A percentile compares a stretch with the other conserved stretches of the same genome.
These are phyloP conservation scores for Aspergillus asperescens DNA, from an alignment of 495 filamentous ascomycete species.

Conservation along the genomic window DNA sequence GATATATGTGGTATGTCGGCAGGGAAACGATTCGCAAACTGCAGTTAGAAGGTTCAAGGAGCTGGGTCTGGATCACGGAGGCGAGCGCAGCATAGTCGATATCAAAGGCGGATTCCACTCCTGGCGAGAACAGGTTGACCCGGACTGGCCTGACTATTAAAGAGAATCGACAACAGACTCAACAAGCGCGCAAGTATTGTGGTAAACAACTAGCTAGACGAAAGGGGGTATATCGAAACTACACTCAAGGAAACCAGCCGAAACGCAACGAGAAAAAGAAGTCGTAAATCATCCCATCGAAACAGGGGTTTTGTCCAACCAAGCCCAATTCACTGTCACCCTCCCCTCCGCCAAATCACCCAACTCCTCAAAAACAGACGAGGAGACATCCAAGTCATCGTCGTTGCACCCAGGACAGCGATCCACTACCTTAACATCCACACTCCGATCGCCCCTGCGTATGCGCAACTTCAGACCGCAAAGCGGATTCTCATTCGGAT, in stretches of 20 bases:
- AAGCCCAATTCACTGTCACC: constrained; percentile 62
- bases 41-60: constrained; percentile 67
- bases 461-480: constrained; percentile 59
- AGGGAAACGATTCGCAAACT: constrained; percentile 86
- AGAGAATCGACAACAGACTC: not conserved
- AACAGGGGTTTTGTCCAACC: constrained; percentile 43
- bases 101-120: constrained; percentile 74
- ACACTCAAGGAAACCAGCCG: not conserved
- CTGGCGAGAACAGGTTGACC: constrained; percentile 78
- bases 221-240: constrained; percentile 9
- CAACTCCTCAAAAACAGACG: constrained; percentile 54
- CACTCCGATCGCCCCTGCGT: constrained; percentile 41
- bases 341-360: constrained; percentile 52
- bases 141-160: constrained; percentile 60
- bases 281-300: constrained; percentile 8
- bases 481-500: constrained; percentile 66
- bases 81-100: constrained; percentile 62
- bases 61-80: constrained; percentile 51
- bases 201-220: not conserved
- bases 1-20: constrained; percentile 76
- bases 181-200: not conserved
- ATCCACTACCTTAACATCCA: constrained; percentile 71
- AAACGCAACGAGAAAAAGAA: not conserved
- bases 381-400: constrained; percentile 63
- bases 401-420: constrained; percentile 61